Percentiles rank a stretch among this genome's conserved stretches.
Evolutionary conservation across 345 rosid species (phyloP).

Genomic region (Euphorbia tirucalli): DNA sequence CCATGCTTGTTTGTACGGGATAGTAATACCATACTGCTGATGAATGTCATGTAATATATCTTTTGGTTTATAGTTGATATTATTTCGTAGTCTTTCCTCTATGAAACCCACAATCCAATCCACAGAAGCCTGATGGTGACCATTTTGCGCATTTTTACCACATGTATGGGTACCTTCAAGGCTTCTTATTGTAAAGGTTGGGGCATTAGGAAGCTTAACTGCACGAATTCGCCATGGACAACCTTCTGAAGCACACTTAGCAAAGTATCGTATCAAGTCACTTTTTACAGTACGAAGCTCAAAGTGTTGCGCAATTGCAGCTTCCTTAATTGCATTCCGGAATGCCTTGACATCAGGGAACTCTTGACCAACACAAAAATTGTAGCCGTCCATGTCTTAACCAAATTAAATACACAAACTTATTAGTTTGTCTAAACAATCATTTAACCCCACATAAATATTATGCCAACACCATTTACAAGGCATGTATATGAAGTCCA

Average conservation of each 20-base stretch:
- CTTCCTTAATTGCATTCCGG: constrained; percentile 52
- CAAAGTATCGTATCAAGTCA: constrained; percentile 49
- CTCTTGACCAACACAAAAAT: constrained; percentile 50
- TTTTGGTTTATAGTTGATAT: constrained; percentile 55
- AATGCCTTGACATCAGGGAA: constrained; percentile 59
- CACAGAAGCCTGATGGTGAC: constrained; percentile 62
- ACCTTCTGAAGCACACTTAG: constrained; percentile 56
- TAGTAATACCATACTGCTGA: constrained; percentile 45
- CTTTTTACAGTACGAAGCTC: constrained; percentile 54
- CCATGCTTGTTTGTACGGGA: constrained; percentile 65
- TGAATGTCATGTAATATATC: constrained; percentile 54
- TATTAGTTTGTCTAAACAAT: neutral
- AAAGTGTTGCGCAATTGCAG: constrained; percentile 57
- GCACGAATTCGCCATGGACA: constrained; percentile 61
- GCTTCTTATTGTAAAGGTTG: constrained; percentile 51
- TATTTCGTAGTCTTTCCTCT: constrained; percentile 43
- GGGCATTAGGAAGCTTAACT: constrained; percentile 46
- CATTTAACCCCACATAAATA: neutral
- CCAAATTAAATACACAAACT: constrained; percentile 15
- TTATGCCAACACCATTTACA: neutral
- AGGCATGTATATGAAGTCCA: neutral
- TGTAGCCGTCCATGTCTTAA: constrained; percentile 35
- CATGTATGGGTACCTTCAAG: constrained; percentile 51
- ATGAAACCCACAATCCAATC: constrained; percentile 61
- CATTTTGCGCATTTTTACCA: constrained; percentile 46